Evolutionary conservation across 2,329 filamentous ascomycete species (phyloP).

Genomic region (Fusarium sp.): DNA sequence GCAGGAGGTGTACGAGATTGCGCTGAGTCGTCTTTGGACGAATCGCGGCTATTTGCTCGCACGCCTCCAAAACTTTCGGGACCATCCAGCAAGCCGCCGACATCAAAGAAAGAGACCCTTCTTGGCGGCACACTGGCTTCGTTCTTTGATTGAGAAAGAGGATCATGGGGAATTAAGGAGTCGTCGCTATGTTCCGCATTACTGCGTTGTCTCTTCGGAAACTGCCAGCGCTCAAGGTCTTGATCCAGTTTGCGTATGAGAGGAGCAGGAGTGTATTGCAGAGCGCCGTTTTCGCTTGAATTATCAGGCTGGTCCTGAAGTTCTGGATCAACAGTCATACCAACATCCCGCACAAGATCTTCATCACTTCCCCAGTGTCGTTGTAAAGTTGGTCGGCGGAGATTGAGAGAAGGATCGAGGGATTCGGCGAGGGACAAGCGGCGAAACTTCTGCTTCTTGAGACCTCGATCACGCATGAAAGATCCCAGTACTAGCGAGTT

Average conservation of each 20-base stretch:
- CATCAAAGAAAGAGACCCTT: conserved; percentile 84
- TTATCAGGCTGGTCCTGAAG: conserved; percentile 57
- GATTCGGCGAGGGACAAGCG: conserved; percentile 73
- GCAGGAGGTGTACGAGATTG: conserved; percentile 55
- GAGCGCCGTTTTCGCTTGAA: conserved; percentile 46
- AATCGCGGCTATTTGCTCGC: conserved; percentile 58
- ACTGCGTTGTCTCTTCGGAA: conserved; percentile 57
- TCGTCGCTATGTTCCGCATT: conserved; percentile 60
- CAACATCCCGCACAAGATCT: conserved; percentile 84
- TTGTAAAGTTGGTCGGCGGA: conserved; percentile 64
- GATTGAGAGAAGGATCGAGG: conserved; percentile 60
- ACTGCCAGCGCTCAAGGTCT: conserved; percentile 62
- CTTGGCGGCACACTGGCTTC: conserved; percentile 42
- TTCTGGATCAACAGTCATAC: conserved; percentile 72
- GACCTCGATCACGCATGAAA: conserved; percentile 88
- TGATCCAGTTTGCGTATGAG: conserved; percentile 50
- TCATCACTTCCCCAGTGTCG: conserved; percentile 90
- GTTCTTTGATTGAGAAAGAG: conserved; percentile 47
- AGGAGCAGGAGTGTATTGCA: conserved; percentile 55
- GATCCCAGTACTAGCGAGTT: conserved; percentile 93
- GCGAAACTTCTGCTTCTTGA: conserved; percentile 90
- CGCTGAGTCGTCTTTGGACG: conserved; percentile 55
- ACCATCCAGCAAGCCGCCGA: conserved; percentile 78
- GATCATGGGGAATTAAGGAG: conserved; percentile 56
- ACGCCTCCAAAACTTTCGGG: conserved; percentile 51